Evolutionary conservation across 208 protist species (phyloP), one percentile per base, ranked within the genome.

Genomic region (Endotrypanum monterogeii): DNA sequence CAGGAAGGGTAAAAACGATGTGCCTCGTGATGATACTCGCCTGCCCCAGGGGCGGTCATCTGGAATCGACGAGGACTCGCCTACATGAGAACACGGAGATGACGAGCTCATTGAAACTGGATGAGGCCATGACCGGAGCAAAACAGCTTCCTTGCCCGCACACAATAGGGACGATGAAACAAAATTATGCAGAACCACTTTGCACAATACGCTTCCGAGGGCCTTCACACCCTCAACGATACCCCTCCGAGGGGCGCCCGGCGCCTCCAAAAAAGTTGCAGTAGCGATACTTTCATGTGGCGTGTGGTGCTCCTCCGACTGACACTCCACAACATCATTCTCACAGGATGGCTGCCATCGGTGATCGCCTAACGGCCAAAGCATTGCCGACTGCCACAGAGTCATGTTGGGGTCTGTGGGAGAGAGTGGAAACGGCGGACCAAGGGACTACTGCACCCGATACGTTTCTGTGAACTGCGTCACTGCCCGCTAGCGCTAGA

Each of bases 311-410:
- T 35, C 35, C 25, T 18, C 44, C 4, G 62, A 35, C 12, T 48
- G n/a, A 25, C 4, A 20, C 14, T 67, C 62, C 16, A 3, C 2
- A 20, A 67, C 16, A 39, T 18, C 9, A 52, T 30, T 30, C 28
- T 32, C 30, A 3, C 46, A 23, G n/a, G 28, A 18, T 8, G 20
- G 8, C 50, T 56, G 48, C 25, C 32, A 1, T 23, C 54, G 65
- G 50, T 48, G 44, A 56, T 70, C 50, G 46, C 65, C 30, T 48
- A 70, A 28, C 48, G 25, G 35, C 39, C 52, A 56, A 28, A 66
- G 46, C 50, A 60, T 9, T n/a, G 48, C 18, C 37, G 62, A 14
- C n/a, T n/a, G 39, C 44, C 41, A 48, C 16, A 35, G 62, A 63
- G 14, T 51, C 48, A 62, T 62, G 6, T 56, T n/a, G 44, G 35